Percentiles rank a stretch among this genome's conserved stretches.
Conservation (phyloP, 176 grass and related monocot genomes). For the Oryza rufipogon region DNA sequence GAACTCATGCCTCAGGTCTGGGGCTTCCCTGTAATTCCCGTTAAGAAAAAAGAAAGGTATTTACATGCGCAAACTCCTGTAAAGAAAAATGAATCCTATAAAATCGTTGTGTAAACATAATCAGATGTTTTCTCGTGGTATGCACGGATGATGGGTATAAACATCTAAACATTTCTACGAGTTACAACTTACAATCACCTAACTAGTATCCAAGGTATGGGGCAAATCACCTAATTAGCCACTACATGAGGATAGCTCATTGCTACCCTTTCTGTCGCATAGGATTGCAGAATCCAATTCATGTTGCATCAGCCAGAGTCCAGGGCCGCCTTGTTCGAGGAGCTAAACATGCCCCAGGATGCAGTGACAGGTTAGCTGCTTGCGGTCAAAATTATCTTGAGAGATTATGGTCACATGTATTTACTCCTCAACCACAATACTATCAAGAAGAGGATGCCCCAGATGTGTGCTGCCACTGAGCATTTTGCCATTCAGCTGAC, state of each 20-base stretch:
- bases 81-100: neutral
- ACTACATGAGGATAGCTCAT: neutral
- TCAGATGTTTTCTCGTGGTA: conserved; percentile 6
- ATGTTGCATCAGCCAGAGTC: neutral
- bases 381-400: conserved; percentile 39
- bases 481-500: conserved; percentile 55
- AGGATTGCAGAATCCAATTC: neutral
- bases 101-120: neutral
- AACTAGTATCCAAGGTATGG: conserved; percentile 14
- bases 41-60: neutral
- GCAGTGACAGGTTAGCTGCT: conserved; percentile 6
- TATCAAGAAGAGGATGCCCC: conserved; percentile 77
- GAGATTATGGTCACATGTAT: conserved; percentile 34
- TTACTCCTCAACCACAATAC: conserved; percentile 68
- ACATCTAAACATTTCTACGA: conserved; percentile 24
- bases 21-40: neutral
- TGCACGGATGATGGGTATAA: conserved; percentile 1
- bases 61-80: neutral
- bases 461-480: conserved; percentile 45
- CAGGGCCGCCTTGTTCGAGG: neutral
- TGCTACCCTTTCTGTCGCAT: neutral
- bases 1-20: neutral
- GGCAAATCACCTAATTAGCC: neutral
- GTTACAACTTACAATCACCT: conserved; percentile 33
- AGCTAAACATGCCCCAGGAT: conserved; percentile 18